Base-by-base conservation (phyloP, 1,139 yeast genomes). In the Diutina ranongensis region DNA sequence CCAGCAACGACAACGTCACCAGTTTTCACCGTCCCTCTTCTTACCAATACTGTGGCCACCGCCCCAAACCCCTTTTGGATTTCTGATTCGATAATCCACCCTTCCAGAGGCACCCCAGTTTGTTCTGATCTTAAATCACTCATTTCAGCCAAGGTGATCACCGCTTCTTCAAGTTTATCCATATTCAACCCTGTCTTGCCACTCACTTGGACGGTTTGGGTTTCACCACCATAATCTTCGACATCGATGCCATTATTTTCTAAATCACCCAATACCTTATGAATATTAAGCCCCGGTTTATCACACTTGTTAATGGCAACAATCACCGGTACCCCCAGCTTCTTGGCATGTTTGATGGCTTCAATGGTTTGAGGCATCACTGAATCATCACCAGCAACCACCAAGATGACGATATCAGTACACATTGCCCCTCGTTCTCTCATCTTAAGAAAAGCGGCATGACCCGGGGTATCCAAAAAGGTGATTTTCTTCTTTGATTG, bases 361-460 rank as follows among this genome's bases (percentile, higher is more conserved):
- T 92, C 99, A 40, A 81, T 73, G 0, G 99, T 94, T 59, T 92
- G 99, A 0, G 98, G 97, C 94, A 84, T 92, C 21, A 94, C 94
- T 0, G 96, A 85, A 63, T 92, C 99, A 62, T 92, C 97, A 1
- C 95, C 95, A 1, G 98, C 97, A n/a, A 92, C 96, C 9, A 92
- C 97, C 49, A 92, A 69, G 45, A 92, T 76, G 35, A 92, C 87
- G 48, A 92, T 83, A 67, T 92, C 99, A 0, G 99, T 92, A 44
- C 89, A 78, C 54, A 80, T 81, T 0, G 98, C 97, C 42, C 98
- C 98, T 54, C 99, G 74, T 64, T 92, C 94, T 54, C 99, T 76
- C 96, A 92, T 89, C 55, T 88, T 88, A 53, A 92, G 69, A 58
- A 92, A 92, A 0, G 97, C 98, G 13, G 97, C 94, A 63, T 92